Base-by-base conservation (phyloP, 2,329 filamentous ascomycete genomes). In the Colletotrichum spinosum region DNA sequence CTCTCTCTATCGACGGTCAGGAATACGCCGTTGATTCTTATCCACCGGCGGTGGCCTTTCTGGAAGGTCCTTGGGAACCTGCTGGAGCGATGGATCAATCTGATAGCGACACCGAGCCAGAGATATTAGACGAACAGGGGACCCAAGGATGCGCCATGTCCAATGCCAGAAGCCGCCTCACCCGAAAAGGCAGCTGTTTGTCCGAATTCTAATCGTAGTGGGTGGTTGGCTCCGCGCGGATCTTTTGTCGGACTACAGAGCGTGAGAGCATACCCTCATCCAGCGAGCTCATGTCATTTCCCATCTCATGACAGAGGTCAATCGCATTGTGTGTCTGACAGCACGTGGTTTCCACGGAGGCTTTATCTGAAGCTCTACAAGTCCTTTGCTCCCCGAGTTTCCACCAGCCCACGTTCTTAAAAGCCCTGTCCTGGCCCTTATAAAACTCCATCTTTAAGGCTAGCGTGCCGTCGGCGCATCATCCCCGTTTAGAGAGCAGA, bases 181-280 rank as follows among this genome's bases (percentile, higher is more conserved):
- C 62, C 62, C 46, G 55, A 65, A 65, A 52, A 62, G 62, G 62
- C 62, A 65, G 62, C 62, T 65, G 17, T 25, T 25, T 25, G 25
- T 25, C 25, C 25, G 4, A 5, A 25, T 25, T 25, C 41, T 64
- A 44, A 49, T 34, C 9, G 41, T 44, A 25, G 25, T 38, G 42
- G 52, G 50, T 44, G 56, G 37, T 35, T 37, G 52, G 48, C 12
- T 37, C 37, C 10, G 10, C 42, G 13, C 44, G 39, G 44, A 34
- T 33, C 56, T 60, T 55, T 65, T 52, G 39, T 6, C 52, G 45
- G 57, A 55, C 51, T 55, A 46, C 25, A 25, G 3, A 25, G 25
- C 4, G 4, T 25, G 17, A 25, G 25, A 25, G 25, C 4, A 25
- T 5, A 25, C 25, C 25, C 25, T 25, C 25, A 25, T 25, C 25